Evolutionary conservation across 1,284 basidiomycete genomes (phyloP).

Genomic region (Cryptococcus sp.): DNA sequence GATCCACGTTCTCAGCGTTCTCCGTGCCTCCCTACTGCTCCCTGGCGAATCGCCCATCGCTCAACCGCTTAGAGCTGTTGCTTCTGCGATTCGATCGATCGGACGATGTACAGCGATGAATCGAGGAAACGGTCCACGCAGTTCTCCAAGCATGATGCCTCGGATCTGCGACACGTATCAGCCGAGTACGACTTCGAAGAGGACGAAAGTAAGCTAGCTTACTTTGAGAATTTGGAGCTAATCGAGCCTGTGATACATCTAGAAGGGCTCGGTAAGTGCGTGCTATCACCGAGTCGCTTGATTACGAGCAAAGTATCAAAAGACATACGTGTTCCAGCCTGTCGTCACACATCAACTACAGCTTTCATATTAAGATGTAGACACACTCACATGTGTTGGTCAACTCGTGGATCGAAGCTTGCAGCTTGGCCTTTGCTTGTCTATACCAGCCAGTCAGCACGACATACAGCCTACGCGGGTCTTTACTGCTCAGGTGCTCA

Average conservation of each 20-base stretch:
- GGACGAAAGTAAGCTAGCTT: background rate
- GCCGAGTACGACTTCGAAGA: background rate
- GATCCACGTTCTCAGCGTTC: background rate
- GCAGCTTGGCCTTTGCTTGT: conserved; percentile 79
- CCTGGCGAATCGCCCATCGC: background rate
- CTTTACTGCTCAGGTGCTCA: background rate
- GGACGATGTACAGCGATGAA: conserved; percentile 83
- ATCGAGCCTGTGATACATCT: conserved; percentile 86
- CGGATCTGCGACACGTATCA: conserved; percentile 52
- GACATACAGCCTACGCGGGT: background rate
- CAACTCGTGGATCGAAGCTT: conserved; percentile 59
- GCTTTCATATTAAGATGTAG: background rate
- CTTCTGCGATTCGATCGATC: conserved; percentile 66
- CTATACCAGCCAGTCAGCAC: conserved; percentile 22
- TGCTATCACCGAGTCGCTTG: background rate
- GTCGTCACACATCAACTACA: conserved; percentile 9
- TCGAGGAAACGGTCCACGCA: conserved; percentile 95
- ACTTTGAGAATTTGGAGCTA: conserved; percentile 78
- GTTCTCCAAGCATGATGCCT: conserved; percentile 82
- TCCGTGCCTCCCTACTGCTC: background rate
- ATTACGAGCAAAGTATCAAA: background rate
- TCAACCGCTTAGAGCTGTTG: conserved; percentile 32
- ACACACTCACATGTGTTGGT: conserved; percentile 47
- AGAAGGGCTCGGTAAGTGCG: background rate
- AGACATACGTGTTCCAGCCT: conserved; percentile 81